Evolutionary conservation across 140 eudicot species (phyloP), one percentile per base, ranked within the genome.

Genomic region (Stevia rebaudiana): DNA sequence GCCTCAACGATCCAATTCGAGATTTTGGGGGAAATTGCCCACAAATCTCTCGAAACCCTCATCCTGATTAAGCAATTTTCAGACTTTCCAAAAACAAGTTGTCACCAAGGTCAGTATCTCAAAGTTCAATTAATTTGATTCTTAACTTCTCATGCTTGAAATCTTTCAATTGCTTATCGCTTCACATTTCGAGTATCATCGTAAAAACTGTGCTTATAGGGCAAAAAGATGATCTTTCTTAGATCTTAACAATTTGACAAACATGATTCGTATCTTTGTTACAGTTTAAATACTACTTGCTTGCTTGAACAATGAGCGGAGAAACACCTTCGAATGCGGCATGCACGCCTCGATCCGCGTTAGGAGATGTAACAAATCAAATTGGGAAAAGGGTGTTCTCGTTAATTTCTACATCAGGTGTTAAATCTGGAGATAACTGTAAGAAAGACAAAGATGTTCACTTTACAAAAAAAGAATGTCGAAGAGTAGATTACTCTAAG

Each of bases 351-450:
- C 78, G 94, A 50, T 33, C 76, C 31, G 87, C 71, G 25, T 63
- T 87, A 24, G 88, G 78, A 1, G 86, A 87, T 76, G 71, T 87
- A 10, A 83, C 95, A 3, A 87, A 87, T 78, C 78, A 61, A 47
- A 41, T 74, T 18, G 76, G 72, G 16, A 82, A 85, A 69, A 77
- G 86, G 57, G 80, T 69, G 42, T 55, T 74, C 33, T 69, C 64
- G 1, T 33, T 31, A 0, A 67, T 71, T 71, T 71, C 74, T 0
- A 23, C 8, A 37, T 12, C 60, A 54, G 61, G 42, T 42, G 21
- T 21, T 41, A 43, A 66, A 58, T 57, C 65, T 64, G 79, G 41
- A 31, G 62, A 66, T 28, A 60, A 12, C 30, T 46, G 21, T 40
- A 50, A 41, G 44, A 68, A 75, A 41, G 65, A 42, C 10, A 65